phyloP scores from a whole-genome alignment of 1,284 basidiomycete species.

The Ceratorhiza oryzae-sativae region DNA sequence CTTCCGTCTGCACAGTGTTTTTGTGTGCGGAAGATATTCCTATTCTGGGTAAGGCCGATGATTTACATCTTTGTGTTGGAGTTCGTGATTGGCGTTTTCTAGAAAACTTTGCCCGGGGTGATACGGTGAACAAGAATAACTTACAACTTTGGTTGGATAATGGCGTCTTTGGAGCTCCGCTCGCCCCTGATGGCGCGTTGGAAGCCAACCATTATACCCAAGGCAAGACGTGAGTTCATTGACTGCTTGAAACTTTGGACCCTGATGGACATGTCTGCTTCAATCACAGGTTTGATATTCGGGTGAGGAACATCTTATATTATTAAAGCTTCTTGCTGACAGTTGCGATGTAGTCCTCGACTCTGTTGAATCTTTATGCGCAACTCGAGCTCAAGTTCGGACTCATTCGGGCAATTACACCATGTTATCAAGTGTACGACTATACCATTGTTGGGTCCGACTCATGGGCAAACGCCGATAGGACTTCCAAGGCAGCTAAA shows the following conservation, averaged over 20 bases:
- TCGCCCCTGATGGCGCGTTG: slow-evolving; percentile 38
- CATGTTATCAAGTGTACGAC: slow-evolving; percentile 57
- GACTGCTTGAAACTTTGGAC: slow-evolving; percentile 75
- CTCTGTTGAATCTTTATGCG: slow-evolving; percentile 58
- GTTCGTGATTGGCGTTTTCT: background rate
- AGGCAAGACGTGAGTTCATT: slow-evolving; percentile 27
- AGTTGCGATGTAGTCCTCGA: slow-evolving; percentile 52
- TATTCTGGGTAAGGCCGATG: slow-evolving; percentile 26
- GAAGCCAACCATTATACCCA: slow-evolving; percentile 39
- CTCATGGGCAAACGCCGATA: slow-evolving; percentile 50
- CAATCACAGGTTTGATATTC: slow-evolving; percentile 80
- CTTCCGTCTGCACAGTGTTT: slow-evolving; percentile 41
- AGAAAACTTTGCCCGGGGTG: slow-evolving; percentile 43
- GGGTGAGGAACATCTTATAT: slow-evolving; percentile 69
- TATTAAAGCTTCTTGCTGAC: background rate
- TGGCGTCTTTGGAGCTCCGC: slow-evolving; percentile 25
- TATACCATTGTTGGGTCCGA: slow-evolving; percentile 49
- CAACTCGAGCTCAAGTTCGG: slow-evolving; percentile 59
- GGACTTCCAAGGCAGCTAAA: slow-evolving; percentile 51
- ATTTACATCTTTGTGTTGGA: background rate
- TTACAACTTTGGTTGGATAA: slow-evolving; percentile 25
- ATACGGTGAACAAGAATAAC: slow-evolving; percentile 27
- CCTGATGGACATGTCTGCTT: slow-evolving; percentile 76
- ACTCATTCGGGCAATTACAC: slow-evolving; percentile 57
- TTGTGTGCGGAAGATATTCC: slow-evolving; percentile 39